phyloP scores from a whole-genome alignment of 2,329 filamentous ascomycete species.

The Cadophora gregata region DNA sequence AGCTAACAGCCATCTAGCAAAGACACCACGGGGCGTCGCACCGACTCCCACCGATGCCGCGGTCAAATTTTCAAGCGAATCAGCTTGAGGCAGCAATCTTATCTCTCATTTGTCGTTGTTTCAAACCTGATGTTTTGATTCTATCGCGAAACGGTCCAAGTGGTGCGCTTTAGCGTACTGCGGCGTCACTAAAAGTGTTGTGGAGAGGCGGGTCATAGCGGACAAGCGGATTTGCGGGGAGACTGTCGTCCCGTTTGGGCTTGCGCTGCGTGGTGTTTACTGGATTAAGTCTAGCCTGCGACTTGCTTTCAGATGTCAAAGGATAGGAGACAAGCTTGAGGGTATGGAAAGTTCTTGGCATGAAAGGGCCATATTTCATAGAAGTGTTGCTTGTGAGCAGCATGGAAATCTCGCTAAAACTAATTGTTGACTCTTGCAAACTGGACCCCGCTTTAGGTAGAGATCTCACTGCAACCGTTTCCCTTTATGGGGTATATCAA shows the following conservation, averaged over 20 bases:
- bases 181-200: neutral
- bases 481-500: too few relatives aligned
- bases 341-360: too few relatives aligned
- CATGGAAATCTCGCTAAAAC: too few relatives aligned
- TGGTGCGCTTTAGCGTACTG: neutral
- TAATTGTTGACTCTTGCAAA: too few relatives aligned
- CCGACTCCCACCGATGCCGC: neutral
- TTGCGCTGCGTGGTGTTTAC: neutral
- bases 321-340: too few relatives aligned
- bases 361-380: too few relatives aligned
- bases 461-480: too few relatives aligned
- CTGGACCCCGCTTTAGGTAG: too few relatives aligned
- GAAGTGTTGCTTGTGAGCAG: too few relatives aligned
- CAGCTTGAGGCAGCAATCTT: neutral
- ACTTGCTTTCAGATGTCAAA: neutral
- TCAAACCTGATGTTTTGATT: neutral
- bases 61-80: neutral
- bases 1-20: neutral
- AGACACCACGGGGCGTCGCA: neutral
- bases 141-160: neutral
- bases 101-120: neutral
- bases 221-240: neutral
- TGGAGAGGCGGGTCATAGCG: neutral
- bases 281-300: neutral
- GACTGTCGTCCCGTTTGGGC: neutral